Conservation (phyloP, 2,329 filamentous ascomycete species). For the Phyllosticta paracitricarpa region DNA sequence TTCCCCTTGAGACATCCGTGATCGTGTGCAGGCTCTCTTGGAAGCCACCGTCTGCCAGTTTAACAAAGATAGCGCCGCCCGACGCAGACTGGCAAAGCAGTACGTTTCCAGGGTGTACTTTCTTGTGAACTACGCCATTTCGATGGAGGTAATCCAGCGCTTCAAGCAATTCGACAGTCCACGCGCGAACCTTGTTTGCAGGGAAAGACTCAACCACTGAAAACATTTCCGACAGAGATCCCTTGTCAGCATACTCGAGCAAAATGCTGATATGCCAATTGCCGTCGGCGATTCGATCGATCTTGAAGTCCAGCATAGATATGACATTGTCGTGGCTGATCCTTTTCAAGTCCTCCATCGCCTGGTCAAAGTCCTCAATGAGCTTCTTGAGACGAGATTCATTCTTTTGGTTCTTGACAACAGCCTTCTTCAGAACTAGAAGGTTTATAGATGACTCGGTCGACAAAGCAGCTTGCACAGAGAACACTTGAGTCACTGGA, state of each 20-base stretch:
- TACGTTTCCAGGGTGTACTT: slow-evolving; percentile 71
- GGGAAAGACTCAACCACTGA: slow-evolving; percentile 67
- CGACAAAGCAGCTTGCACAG: slow-evolving; percentile 52
- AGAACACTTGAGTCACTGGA: slow-evolving; percentile 57
- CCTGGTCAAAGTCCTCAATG: slow-evolving; percentile 64
- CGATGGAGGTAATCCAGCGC: slow-evolving; percentile 80
- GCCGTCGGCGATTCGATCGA: slow-evolving; percentile 40
- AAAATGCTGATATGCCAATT: slow-evolving; percentile 67
- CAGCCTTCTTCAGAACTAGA: slow-evolving; percentile 52
- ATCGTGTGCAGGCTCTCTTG: slow-evolving; percentile 58
- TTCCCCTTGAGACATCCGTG: slow-evolving; percentile 41
- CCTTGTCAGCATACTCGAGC: slow-evolving; percentile 68
- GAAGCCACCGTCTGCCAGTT: slow-evolving; percentile 64
- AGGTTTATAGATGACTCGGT: slow-evolving; percentile 51
- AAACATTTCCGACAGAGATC: slow-evolving; percentile 71
- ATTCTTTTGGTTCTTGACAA: slow-evolving; percentile 41
- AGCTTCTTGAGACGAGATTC: slow-evolving; percentile 64
- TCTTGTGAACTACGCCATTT: slow-evolving; percentile 72
- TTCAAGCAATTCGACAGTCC: slow-evolving; percentile 86
- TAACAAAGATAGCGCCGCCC: slow-evolving; percentile 58
- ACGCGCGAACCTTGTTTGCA: slow-evolving; percentile 68
- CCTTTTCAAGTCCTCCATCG: slow-evolving; percentile 65
- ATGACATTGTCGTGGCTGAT: slow-evolving; percentile 69
- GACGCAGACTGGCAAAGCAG: slow-evolving; percentile 61
- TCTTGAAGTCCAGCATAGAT: slow-evolving; percentile 72